A percentile compares a stretch with the other conserved stretches of the same genome.
These are phyloP conservation scores for Pythium myriotylum DNA, from an alignment of 352 stramenopile species.

Conservation along the genomic window DNA sequence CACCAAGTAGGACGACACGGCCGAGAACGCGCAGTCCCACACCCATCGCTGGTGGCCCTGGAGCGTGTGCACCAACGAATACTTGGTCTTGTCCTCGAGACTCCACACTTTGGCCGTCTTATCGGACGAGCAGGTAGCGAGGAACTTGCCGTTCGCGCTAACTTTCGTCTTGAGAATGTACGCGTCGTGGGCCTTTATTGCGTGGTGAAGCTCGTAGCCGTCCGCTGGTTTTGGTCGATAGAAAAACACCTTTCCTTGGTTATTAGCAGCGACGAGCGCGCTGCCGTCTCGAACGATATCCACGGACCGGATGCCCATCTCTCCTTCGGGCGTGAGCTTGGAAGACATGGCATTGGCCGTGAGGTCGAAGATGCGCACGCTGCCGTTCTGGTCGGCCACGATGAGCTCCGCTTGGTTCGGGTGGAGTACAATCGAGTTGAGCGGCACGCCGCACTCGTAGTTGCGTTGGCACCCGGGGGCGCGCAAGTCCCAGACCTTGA, in stretches of 20 bases:
- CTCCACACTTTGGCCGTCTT: slow-evolving; percentile 93
- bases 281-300: slow-evolving; percentile 93
- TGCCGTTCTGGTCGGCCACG: slow-evolving; percentile 92
- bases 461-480: slow-evolving; percentile 84
- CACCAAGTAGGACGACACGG: slow-evolving; percentile 97
- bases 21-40: slow-evolving; percentile 98
- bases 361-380: slow-evolving; percentile 92
- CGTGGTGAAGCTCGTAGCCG: slow-evolving; percentile 68
- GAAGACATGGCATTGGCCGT: slow-evolving; percentile 70
- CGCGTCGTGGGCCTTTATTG: slow-evolving; percentile 86
- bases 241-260: slow-evolving; percentile 95
- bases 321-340: slow-evolving; percentile 70
- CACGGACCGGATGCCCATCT: slow-evolving; percentile 89
- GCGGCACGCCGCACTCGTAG: slow-evolving; percentile 84
- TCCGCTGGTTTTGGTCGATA: slow-evolving; percentile 77
- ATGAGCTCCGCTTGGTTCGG: slow-evolving; percentile 93
- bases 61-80: slow-evolving; percentile 73
- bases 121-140: slow-evolving; percentile 94
- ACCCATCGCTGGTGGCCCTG: slow-evolving; percentile 96
- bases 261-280: slow-evolving; percentile 92
- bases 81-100: slow-evolving; percentile 41
- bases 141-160: slow-evolving; percentile 79
- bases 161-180: slow-evolving; percentile 92
- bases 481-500: slow-evolving; percentile 95
- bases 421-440: slow-evolving; percentile 96